A percentile compares a stretch with the other conserved stretches of the same genome.
Conservation (phyloP, 2,329 filamentous ascomycete species). For the Sporothrix brasiliensis region DNA sequence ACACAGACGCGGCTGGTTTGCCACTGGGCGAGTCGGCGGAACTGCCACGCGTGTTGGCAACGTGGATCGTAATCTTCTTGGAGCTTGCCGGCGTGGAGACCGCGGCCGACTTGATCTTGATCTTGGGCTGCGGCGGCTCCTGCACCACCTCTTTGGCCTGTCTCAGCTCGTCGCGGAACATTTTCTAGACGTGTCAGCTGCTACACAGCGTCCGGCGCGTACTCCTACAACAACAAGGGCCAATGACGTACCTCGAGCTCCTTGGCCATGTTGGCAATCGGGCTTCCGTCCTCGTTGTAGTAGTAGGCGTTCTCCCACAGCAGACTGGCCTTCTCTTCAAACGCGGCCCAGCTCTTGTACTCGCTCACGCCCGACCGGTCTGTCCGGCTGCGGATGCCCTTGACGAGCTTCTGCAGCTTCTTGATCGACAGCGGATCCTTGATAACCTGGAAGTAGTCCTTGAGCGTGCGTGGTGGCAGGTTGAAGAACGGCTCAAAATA, state of each 20-base stretch:
- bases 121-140: slow-evolving; percentile 73
- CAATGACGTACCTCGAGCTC: slow-evolving; percentile 69
- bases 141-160: slow-evolving; percentile 72
- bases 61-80: slow-evolving; percentile 72
- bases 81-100: slow-evolving; percentile 50
- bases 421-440: slow-evolving; percentile 77
- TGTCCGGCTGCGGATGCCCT: slow-evolving; percentile 70
- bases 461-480: slow-evolving; percentile 72
- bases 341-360: slow-evolving; percentile 79
- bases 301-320: slow-evolving; percentile 87
- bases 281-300: slow-evolving; percentile 91
- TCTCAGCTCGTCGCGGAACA: slow-evolving; percentile 68
- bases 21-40: slow-evolving; percentile 57
- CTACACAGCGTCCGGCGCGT: background rate
- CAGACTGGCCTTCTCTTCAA: slow-evolving; percentile 76
- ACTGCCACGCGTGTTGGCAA: slow-evolving; percentile 60
- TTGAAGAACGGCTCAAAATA: slow-evolving; percentile 75
- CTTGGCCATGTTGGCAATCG: slow-evolving; percentile 75
- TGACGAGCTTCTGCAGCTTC: slow-evolving; percentile 74
- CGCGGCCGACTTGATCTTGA: slow-evolving; percentile 72
- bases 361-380: slow-evolving; percentile 65
- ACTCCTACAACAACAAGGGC: no score
- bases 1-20: slow-evolving; percentile 45
- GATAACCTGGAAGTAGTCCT: slow-evolving; percentile 86
- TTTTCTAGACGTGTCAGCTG: slow-evolving; percentile 30